Base-by-base conservation (phyloP, 441 rosid genomes). In the Brassica hybrid region DNA sequence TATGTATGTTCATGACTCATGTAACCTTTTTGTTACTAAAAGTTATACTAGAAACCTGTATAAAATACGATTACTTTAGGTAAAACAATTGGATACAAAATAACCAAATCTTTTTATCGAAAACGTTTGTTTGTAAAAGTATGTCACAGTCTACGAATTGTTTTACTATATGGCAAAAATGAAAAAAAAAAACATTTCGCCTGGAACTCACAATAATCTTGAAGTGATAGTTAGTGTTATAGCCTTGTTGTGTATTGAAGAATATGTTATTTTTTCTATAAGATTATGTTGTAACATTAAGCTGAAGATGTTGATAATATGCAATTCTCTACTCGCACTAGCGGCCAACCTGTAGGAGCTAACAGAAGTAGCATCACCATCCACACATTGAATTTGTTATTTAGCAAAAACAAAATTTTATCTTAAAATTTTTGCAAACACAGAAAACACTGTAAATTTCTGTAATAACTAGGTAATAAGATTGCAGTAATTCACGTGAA, bases 401-500 rank as follows among this genome's bases (percentile, higher is more conserved):
- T 18, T 12, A 16, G 10, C 67, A 48, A 48, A 21, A 45, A 32
- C 34, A 34, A 48, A 64, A 2, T 0, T 34, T 10, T 18, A 62
- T 63, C 60, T 6, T 17, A 50, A 6, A 57, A 58, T 36, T 18
- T n/a, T 71, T 71, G 30, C 45, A 77, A 41, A 65, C 72, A 48
- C 52, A 43, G 21, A 13, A 45, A 48, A 66, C 56, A 62, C 45
- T 54, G 77, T 73, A 71, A 77, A 5, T 41, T 14, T 59, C 27
- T 73, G 62, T 50, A 36, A 21, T 45, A 74, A 45, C 1, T 75
- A 7, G 76, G 76, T 69, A 30, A 70, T 45, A 74, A 27, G 62
- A 59, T 11, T 27, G 68, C 76, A 76, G 85, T 84, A 32, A 62
- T 81, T 90, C 96, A 89, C 89, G 97, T 92, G 98, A 94, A 87